Evolutionary conservation across 495 filamentous ascomycete species (phyloP).

Genomic region (Astrothelium macrocarpum): DNA sequence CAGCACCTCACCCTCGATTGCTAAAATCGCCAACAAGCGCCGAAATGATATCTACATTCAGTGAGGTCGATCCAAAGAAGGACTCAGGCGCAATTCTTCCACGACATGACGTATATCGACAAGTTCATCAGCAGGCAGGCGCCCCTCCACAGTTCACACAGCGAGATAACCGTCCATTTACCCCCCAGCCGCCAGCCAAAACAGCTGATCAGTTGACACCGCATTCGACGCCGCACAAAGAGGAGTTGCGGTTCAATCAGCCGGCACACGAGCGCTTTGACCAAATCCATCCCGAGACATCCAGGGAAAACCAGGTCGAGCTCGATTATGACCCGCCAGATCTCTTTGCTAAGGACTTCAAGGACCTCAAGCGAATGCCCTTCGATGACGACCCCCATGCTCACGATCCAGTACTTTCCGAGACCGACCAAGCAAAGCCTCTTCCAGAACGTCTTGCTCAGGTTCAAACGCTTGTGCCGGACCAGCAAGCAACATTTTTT

Average conservation of each 20-base stretch:
- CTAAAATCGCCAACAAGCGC: neutral
- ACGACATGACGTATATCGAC: neutral
- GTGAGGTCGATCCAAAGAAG: neutral
- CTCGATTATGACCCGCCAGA: conserved; percentile 14
- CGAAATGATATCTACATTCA: neutral
- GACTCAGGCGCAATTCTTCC: neutral
- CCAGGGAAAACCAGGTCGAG: neutral
- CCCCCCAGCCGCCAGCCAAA: neutral
- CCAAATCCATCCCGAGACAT: neutral
- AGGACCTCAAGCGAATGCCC: conserved; percentile 40
- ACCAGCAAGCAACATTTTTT: conserved; percentile 54
- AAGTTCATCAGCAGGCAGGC: neutral
- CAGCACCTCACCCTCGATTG: neutral
- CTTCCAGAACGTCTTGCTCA: conserved; percentile 30
- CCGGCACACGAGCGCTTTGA: neutral
- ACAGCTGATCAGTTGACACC: neutral
- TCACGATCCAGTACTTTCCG: conserved; percentile 17
- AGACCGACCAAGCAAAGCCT: conserved; percentile 19
- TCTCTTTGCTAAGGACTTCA: conserved; percentile 29
- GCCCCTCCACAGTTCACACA: neutral
- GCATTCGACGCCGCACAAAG: neutral
- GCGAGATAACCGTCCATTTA: neutral
- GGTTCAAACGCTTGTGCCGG: conserved; percentile 20
- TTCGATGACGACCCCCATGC: conserved; percentile 45
- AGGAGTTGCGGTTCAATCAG: neutral